Conservation (phyloP, 2,329 filamentous ascomycete genomes). For the Sporothrix phasma region DNA sequence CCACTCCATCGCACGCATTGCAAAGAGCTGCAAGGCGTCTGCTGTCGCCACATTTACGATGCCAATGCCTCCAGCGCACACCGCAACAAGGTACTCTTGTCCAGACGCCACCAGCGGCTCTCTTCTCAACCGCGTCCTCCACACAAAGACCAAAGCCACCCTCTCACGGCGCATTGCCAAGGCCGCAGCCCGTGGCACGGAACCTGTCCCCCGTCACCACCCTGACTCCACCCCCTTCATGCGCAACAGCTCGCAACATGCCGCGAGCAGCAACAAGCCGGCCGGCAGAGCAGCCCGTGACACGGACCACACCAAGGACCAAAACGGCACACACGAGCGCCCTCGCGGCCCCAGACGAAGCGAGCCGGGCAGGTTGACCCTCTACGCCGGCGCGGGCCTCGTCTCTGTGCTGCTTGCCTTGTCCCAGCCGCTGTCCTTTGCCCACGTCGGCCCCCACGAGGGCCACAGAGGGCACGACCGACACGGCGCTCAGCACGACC, state of each 20-base stretch:
- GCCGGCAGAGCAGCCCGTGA: not conserved
- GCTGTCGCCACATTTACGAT: not conserved
- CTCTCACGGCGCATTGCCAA: not conserved
- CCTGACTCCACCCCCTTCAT: not conserved
- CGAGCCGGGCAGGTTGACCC: not conserved
- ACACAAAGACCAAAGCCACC: not conserved
- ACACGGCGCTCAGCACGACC: no score
- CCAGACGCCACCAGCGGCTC: no score
- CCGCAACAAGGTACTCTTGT: no score
- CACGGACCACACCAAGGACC: not conserved
- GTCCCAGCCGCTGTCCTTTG: slow-evolving; percentile 3
- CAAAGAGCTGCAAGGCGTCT: not conserved
- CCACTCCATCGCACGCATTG: not conserved
- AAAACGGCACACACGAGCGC: not conserved
- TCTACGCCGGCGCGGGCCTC: slow-evolving; percentile 15
- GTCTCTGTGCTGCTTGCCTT: slow-evolving; percentile 13
- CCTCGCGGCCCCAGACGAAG: not conserved
- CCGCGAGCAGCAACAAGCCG: not conserved
- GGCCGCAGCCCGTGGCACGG: not conserved
- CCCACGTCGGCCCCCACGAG: not conserved
- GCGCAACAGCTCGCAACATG: no score
- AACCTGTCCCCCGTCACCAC: not conserved
- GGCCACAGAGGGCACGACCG: not conserved
- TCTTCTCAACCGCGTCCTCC: not conserved
- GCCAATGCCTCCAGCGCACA: no score